These are phyloP conservation scores for Asterochloris erici DNA, from an alignment of 139 green algal genomes.

Conservation along the genomic window DNA sequence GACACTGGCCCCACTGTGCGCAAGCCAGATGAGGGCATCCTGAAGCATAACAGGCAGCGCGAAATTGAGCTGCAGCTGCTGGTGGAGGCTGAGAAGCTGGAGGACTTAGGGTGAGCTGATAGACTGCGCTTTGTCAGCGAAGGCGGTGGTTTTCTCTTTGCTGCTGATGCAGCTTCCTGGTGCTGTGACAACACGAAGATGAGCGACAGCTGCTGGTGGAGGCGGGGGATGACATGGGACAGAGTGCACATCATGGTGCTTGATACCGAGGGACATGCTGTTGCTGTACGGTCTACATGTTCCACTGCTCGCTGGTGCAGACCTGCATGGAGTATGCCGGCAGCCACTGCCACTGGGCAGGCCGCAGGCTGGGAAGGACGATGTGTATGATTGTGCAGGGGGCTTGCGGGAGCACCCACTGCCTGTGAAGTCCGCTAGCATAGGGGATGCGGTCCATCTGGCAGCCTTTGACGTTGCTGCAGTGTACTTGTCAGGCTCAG, in stretches of 20 bases:
- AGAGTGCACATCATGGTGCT: not conserved
- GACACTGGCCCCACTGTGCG: conserved; percentile 12
- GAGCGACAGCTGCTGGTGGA: not conserved
- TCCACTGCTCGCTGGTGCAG: too few relatives aligned
- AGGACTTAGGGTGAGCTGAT: conserved; percentile 76
- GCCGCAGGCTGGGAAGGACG: too few relatives aligned
- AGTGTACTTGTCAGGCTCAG: too few relatives aligned
- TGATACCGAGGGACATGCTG: not conserved
- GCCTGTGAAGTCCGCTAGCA: too few relatives aligned
- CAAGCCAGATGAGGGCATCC: conserved; percentile 80
- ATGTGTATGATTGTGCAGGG: too few relatives aligned
- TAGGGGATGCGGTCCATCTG: too few relatives aligned
- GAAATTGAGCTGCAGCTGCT: conserved; percentile 90
- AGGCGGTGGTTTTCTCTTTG: not conserved
- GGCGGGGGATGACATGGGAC: not conserved
- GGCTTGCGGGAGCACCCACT: too few relatives aligned
- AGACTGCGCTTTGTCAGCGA: not conserved
- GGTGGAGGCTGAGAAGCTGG: conserved; percentile 72
- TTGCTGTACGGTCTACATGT: too few relatives aligned
- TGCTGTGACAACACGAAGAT: not conserved
- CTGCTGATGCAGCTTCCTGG: not conserved
- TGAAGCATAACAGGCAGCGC: conserved; percentile 92
- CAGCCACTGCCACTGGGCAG: too few relatives aligned
- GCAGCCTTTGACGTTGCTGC: too few relatives aligned
- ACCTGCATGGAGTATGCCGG: too few relatives aligned